A percentile compares a stretch with the other conserved stretches of the same genome.
phyloP scores from a whole-genome alignment of 306 rosid species.

The Dryas drummondii region DNA sequence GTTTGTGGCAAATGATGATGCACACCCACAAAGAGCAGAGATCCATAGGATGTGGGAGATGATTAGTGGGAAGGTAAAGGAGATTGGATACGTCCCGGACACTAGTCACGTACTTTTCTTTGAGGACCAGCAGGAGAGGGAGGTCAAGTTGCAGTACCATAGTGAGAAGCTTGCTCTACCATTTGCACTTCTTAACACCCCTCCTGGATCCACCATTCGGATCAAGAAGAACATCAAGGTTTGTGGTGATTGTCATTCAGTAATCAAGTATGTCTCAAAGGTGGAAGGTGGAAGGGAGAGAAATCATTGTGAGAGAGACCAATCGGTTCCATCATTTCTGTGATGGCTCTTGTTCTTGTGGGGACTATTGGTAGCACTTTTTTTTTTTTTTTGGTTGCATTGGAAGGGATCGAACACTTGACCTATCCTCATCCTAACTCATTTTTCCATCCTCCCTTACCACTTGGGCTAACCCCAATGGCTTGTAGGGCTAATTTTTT shows the following conservation, averaged over 20 bases:
- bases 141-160: slow-evolving; percentile 36
- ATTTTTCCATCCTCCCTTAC: no score
- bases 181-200: slow-evolving; percentile 35
- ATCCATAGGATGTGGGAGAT: slow-evolving; percentile 30
- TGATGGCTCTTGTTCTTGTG: slow-evolving; percentile 37
- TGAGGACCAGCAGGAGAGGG: slow-evolving; percentile 37
- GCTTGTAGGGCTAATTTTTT: background rate
- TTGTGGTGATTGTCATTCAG: slow-evolving; percentile 39
- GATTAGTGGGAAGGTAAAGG: slow-evolving; percentile 25
- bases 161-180: slow-evolving; percentile 42
- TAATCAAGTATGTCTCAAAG: slow-evolving; percentile 34
- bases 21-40: slow-evolving; percentile 24
- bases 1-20: slow-evolving; percentile 36
- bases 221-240: slow-evolving; percentile 38
- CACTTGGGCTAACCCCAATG: no score
- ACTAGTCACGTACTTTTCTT: slow-evolving; percentile 36
- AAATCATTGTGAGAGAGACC: slow-evolving; percentile 38
- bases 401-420: no score
- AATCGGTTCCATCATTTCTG: slow-evolving; percentile 36
- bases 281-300: slow-evolving; percentile 34
- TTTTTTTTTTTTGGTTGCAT: background rate
- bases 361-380: slow-evolving; percentile 32
- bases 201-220: slow-evolving; percentile 34
- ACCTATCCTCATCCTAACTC: no score
- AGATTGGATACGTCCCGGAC: slow-evolving; percentile 37